phyloP scores from a whole-genome alignment of 2,329 filamentous ascomycete genomes.

The Talaromyces amestolkiae region DNA sequence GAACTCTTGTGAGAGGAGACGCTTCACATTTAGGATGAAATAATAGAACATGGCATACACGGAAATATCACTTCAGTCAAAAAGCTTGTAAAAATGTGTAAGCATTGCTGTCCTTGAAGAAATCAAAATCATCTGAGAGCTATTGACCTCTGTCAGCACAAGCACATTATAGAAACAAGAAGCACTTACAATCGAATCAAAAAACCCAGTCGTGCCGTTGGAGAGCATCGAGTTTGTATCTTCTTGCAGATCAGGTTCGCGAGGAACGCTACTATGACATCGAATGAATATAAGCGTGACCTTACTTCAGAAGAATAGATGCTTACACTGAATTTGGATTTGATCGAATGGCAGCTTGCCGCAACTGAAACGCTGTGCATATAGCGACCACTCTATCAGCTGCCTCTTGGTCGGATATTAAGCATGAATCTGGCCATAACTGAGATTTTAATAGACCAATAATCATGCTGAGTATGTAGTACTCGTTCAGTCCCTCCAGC shows the following conservation, averaged over 20 bases:
- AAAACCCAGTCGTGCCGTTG: not conserved
- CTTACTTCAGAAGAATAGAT: not conserved
- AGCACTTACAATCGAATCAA: conserved; percentile 8
- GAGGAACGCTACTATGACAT: not conserved
- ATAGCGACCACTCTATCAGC: conserved; percentile 6
- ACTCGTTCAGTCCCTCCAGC: conserved; percentile 4
- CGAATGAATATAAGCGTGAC: not conserved
- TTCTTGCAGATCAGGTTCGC: not conserved
- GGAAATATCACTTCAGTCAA: not conserved
- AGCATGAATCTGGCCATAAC: not conserved
- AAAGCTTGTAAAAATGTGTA: conserved; percentile 7
- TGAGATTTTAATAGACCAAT: conserved; percentile 6
- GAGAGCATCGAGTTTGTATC: not conserved
- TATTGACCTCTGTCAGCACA: not conserved
- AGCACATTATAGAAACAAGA: not conserved
- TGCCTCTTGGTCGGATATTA: conserved; percentile 10
- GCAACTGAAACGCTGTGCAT: not conserved
- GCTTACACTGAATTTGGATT: not conserved
- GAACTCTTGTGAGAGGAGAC: not conserved
- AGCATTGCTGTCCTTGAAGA: not conserved
- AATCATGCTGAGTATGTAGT: conserved; percentile 13
- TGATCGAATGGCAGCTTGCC: not conserved
- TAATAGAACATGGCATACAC: not conserved
- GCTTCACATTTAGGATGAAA: not conserved
- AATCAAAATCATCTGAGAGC: not conserved